phyloP scores from a whole-genome alignment of 129 eudicot species.

The Apium graveolens region DNA sequence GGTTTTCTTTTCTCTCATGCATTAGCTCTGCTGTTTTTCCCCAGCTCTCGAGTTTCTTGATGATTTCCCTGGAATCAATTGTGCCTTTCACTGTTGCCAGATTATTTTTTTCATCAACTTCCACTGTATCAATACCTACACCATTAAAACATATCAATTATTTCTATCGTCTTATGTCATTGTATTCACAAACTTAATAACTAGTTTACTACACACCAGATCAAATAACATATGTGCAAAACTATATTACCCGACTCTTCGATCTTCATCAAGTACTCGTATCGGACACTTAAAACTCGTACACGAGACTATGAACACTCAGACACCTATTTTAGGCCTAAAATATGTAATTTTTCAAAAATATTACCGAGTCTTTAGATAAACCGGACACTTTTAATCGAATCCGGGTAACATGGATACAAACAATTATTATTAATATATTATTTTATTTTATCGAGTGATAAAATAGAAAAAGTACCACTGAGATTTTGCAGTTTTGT shows the following conservation, averaged over 20 bases:
- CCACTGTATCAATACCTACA: not conserved
- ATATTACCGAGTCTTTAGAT: too few species aligned
- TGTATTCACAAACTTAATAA: too few species aligned
- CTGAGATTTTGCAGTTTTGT: not conserved
- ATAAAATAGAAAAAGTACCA: not conserved
- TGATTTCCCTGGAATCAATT: not conserved
- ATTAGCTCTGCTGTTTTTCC: not conserved
- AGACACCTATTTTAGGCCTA: too few species aligned
- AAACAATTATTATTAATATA: too few species aligned
- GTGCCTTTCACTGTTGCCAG: not conserved
- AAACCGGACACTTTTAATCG: too few species aligned
- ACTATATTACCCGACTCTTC: too few species aligned
- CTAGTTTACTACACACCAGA: not conserved
- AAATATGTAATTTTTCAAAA: too few species aligned
- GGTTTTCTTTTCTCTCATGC: not conserved
- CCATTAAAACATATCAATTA: not conserved
- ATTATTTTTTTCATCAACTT: not conserved
- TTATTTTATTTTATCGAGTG: not conserved
- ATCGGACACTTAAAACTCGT: too few species aligned
- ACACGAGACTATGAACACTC: too few species aligned
- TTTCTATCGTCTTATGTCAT: not conserved
- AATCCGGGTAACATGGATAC: too few species aligned
- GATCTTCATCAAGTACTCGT: too few species aligned
- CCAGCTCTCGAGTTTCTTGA: not conserved
- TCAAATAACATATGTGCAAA: not conserved